Evolutionary conservation across 208 protist genomes (phyloP).

Genomic region (Porcisia deanei): DNA sequence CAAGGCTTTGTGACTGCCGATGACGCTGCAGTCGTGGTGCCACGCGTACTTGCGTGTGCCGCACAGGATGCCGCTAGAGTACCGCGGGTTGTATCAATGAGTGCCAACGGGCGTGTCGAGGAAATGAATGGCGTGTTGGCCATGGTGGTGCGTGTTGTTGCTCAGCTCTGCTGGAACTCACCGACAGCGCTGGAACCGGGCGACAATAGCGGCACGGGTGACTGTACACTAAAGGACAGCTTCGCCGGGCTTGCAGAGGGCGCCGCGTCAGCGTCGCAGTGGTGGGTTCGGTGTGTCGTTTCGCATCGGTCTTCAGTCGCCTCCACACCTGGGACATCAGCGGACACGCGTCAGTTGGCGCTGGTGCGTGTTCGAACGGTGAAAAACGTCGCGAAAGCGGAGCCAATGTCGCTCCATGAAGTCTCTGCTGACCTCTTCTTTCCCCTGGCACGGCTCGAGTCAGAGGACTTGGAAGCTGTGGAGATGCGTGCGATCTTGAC

Average conservation of each 20-base stretch:
- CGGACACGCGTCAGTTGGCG: slow-evolving; percentile 27
- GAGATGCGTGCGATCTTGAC: slow-evolving; percentile 39
- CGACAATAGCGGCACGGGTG: slow-evolving; percentile 10
- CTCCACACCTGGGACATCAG: neutral
- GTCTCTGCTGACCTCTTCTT: slow-evolving; percentile 30
- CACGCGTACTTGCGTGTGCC: slow-evolving; percentile 9
- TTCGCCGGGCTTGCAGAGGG: neutral
- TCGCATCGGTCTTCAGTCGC: slow-evolving; percentile 4
- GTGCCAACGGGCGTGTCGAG: slow-evolving; percentile 40
- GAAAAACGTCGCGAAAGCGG: neutral
- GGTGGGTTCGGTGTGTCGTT: slow-evolving; percentile 36
- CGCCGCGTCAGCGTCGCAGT: slow-evolving; percentile 1
- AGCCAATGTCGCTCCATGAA: neutral
- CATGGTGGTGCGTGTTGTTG: slow-evolving; percentile 47
- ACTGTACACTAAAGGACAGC: neutral
- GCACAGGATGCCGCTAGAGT: slow-evolving; percentile 37
- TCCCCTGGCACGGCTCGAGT: slow-evolving; percentile 31
- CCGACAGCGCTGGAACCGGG: slow-evolving; percentile 14
- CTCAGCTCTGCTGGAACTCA: slow-evolving; percentile 35
- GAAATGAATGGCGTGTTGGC: slow-evolving; percentile 37
- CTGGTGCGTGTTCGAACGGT: slow-evolving; percentile 27
- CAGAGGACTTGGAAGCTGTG: slow-evolving; percentile 35
- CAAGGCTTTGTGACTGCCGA: slow-evolving; percentile 1
- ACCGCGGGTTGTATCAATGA: slow-evolving; percentile 37
- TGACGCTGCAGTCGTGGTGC: slow-evolving; percentile 1